Conservation (phyloP, 1,139 yeast species). For the Hyphopichia burtonii region DNA sequence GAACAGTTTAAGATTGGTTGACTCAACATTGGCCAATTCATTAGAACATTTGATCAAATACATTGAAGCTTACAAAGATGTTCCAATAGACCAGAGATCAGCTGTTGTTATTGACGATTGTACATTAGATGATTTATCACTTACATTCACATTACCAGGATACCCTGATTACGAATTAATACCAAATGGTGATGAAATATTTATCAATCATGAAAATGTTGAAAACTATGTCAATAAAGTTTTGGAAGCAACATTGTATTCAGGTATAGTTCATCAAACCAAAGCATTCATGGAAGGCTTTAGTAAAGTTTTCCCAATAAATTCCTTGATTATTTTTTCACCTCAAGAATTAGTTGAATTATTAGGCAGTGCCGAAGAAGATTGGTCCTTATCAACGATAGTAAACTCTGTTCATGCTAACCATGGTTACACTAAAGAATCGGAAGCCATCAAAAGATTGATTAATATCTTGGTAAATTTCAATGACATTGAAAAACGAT, state of each 20-base stretch:
- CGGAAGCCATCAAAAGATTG: slow-evolving; percentile 59
- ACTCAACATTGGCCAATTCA: slow-evolving; percentile 61
- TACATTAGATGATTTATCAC: slow-evolving; percentile 51
- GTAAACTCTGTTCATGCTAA: slow-evolving; percentile 70
- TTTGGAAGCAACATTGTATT: slow-evolving; percentile 58
- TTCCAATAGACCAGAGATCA: slow-evolving; percentile 17
- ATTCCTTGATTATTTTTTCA: slow-evolving; percentile 67
- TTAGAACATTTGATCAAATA: slow-evolving; percentile 51
- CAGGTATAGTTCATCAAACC: slow-evolving; percentile 67
- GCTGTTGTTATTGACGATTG: slow-evolving; percentile 38
- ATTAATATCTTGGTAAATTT: slow-evolving; percentile 61
- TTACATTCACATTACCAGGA: slow-evolving; percentile 80
- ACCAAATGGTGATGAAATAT: slow-evolving; percentile 51
- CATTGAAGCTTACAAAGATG: slow-evolving; percentile 25
- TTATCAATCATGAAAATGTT: slow-evolving; percentile 55
- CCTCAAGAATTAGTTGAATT: slow-evolving; percentile 70
- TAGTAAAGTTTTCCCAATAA: slow-evolving; percentile 78
- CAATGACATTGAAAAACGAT: slow-evolving; percentile 53
- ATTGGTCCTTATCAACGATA: slow-evolving; percentile 75
- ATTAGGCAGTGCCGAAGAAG: slow-evolving; percentile 72
- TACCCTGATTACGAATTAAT: slow-evolving; percentile 58
- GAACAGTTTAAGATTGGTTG: slow-evolving; percentile 52
- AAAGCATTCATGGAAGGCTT: slow-evolving; percentile 78
- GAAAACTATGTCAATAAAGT: slow-evolving; percentile 58
- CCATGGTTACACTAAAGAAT: slow-evolving; percentile 83